Percentiles rank a stretch among this genome's conserved stretches.
These are phyloP conservation scores for Penicillium daleae DNA, from an alignment of 495 filamentous ascomycete genomes.

Conservation along the genomic window DNA sequence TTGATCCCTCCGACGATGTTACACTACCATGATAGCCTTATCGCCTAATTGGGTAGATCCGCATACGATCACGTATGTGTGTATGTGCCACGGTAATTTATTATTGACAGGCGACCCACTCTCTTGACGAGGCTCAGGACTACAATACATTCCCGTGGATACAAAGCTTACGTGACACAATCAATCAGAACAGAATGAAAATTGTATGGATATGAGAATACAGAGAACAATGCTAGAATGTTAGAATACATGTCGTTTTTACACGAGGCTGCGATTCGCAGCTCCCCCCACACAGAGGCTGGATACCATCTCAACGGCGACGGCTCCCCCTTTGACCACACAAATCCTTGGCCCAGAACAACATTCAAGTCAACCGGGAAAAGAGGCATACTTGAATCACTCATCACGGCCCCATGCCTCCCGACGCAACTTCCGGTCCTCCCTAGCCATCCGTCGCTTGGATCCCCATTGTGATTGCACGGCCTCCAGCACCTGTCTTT, in stretches of 20 bases:
- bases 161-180: too few relatives aligned
- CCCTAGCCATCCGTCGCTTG: constrained; percentile 68
- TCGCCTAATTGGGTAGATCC: not conserved
- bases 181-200: not conserved
- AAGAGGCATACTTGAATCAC: constrained; percentile 24
- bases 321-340: not conserved
- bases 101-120: not conserved
- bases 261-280: constrained; percentile 14
- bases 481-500: constrained; percentile 60
- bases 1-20: too few relatives aligned
- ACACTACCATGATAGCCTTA: not conserved
- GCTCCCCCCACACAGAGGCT: not conserved
- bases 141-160: not conserved
- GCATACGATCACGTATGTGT: not conserved
- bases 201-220: constrained; percentile 20
- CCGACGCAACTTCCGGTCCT: constrained; percentile 71
- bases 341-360: not conserved
- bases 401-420: constrained; percentile 58
- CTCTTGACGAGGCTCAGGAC: not conserved
- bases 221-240: constrained; percentile 24
- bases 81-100: constrained; percentile 1
- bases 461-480: constrained; percentile 75
- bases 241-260: constrained; percentile 32
- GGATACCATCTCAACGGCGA: not conserved
- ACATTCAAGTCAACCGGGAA: not conserved